Evolutionary conservation across 164 flowering plant species (phyloP).

Genomic region (Platanus orientalis): DNA sequence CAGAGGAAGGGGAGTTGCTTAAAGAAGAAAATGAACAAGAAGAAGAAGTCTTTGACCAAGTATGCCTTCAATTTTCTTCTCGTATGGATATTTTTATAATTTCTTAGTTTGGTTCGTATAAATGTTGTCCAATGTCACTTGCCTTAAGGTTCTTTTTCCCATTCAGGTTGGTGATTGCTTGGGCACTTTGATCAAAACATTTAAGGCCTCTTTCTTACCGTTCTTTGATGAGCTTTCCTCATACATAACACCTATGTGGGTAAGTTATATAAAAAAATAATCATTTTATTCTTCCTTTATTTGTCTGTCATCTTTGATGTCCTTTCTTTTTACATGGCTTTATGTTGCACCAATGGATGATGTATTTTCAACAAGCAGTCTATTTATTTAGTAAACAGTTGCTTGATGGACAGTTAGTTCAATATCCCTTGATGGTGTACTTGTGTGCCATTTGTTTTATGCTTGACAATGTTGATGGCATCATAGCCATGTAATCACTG

Average conservation of each 20-base stretch:
- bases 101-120: no score
- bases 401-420: no score
- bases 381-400: no score
- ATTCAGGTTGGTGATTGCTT: constrained; percentile 87
- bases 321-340: no score
- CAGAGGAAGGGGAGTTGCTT: constrained; percentile 74
- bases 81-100: not conserved
- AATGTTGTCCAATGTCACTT: no score
- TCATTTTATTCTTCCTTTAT: not conserved
- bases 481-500: no score
- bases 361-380: no score
- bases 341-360: no score
- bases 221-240: constrained; percentile 90
- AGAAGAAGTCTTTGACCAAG: constrained; percentile 95
- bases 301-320: no score
- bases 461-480: no score
- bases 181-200: constrained; percentile 93
- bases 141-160: not conserved
- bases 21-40: constrained; percentile 96
- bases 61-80: constrained; percentile 21
- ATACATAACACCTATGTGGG: constrained; percentile 94
- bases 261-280: constrained; percentile 33
- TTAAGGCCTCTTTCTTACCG: constrained; percentile 85
- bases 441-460: no score
- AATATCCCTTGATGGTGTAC: no score